phyloP scores from a whole-genome alignment of 768 basidiomycete species.

The Kwoniella dejecticola region DNA sequence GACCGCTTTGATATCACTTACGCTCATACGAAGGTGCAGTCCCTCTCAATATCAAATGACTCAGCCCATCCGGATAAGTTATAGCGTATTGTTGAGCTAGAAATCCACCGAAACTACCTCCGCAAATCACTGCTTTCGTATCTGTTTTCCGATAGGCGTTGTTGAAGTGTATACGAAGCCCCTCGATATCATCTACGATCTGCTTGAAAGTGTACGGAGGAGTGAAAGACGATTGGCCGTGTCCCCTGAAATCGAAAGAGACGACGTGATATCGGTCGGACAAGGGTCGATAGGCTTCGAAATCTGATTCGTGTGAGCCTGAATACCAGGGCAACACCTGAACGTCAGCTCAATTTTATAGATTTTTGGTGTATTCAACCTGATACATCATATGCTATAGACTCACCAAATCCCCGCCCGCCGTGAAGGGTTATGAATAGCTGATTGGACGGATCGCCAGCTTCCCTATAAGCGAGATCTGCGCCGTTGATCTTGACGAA shows the following conservation, averaged over 20 bases:
- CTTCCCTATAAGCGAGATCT: slow-evolving; percentile 18
- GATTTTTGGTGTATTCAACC: no score
- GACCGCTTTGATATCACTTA: no score
- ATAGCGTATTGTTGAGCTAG: slow-evolving; percentile 30
- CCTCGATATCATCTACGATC: slow-evolving; percentile 27
- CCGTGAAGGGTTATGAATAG: slow-evolving; percentile 35
- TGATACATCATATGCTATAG: no score
- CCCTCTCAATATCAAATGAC: slow-evolving; percentile 23
- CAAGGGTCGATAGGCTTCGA: slow-evolving; percentile 22
- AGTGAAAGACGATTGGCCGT: slow-evolving; percentile 25
- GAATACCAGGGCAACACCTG: no score
- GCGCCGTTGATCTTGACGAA: slow-evolving; percentile 30
- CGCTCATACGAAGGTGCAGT: slow-evolving; percentile 34
- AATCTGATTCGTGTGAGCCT: slow-evolving; percentile 31
- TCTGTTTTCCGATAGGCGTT: neutral
- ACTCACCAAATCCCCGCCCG: slow-evolving; percentile 30
- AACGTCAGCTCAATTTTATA: no score
- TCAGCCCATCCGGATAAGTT: slow-evolving; percentile 19
- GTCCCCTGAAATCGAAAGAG: slow-evolving; percentile 27
- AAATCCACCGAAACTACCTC: slow-evolving; percentile 30
- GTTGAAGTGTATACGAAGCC: slow-evolving; percentile 14
- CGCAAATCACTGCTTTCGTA: slow-evolving; percentile 21
- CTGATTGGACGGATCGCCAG: slow-evolving; percentile 10
- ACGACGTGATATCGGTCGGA: slow-evolving; percentile 10
- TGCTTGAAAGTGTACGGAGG: slow-evolving; percentile 26